Conservation (phyloP, 345 rosid species). For the Aegle marmelos region DNA sequence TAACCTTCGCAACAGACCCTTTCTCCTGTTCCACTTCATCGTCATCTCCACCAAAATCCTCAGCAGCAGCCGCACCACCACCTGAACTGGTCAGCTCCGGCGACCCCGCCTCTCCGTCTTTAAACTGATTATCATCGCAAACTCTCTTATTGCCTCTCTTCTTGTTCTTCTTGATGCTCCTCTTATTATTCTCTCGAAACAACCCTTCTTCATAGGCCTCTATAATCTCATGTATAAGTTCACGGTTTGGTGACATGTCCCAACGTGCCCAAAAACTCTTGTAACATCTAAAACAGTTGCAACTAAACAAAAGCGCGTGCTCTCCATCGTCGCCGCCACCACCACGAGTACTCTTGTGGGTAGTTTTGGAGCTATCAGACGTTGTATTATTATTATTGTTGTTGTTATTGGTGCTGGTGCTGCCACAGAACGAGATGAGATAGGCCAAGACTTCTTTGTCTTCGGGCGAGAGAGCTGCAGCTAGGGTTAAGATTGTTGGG, state of each 20-base stretch:
- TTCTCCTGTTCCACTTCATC: constrained; percentile 21
- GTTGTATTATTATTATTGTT: not conserved
- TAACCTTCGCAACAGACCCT: constrained; percentile 32
- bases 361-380: not conserved
- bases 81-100: not conserved
- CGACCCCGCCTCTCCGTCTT: not conserved
- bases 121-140: not conserved
- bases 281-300: constrained; percentile 46
- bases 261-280: constrained; percentile 40
- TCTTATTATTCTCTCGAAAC: constrained; percentile 18
- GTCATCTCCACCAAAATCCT: not conserved
- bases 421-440: constrained; percentile 32
- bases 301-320: constrained; percentile 30
- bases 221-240: constrained; percentile 39
- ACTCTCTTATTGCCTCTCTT: constrained; percentile 6
- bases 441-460: constrained; percentile 46
- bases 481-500: constrained; percentile 30
- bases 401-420: not conserved
- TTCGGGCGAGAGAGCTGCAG: constrained; percentile 33
- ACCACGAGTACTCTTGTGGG: not conserved
- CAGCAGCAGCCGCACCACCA: not conserved
- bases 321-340: constrained; percentile 1
- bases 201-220: constrained; percentile 40
- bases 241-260: constrained; percentile 41
- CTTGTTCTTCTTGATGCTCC: constrained; percentile 9